Percentiles rank a stretch among this genome's conserved stretches.
Evolutionary conservation across 768 basidiomycete species (phyloP).

Genomic region (Boletellus emodensis): DNA sequence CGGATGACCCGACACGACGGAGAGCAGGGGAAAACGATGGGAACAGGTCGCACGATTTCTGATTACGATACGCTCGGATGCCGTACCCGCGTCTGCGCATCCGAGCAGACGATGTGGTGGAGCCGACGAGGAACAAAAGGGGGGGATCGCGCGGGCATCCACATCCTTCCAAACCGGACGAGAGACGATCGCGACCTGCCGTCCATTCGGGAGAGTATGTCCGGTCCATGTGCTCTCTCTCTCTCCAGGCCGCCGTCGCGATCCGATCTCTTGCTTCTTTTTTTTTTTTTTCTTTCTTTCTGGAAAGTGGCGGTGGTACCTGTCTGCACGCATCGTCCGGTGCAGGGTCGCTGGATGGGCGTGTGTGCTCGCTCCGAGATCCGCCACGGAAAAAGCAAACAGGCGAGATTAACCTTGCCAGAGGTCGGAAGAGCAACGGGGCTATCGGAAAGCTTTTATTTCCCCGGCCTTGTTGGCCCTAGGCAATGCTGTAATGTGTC

Average conservation of each 20-base stretch:
- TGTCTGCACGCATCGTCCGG: background rate
- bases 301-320: background rate
- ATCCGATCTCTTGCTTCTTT: slow-evolving; percentile 11
- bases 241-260: background rate
- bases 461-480: slow-evolving; percentile 2
- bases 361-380: slow-evolving; percentile 11
- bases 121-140: background rate
- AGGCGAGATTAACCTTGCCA: slow-evolving; percentile 26
- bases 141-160: slow-evolving; percentile 19
- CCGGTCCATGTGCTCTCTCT: background rate
- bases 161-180: slow-evolving; percentile 20
- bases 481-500: slow-evolving; percentile 17
- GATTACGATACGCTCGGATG: slow-evolving; percentile 10
- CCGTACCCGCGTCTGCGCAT: slow-evolving; percentile 5
- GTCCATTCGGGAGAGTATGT: background rate
- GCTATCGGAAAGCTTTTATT: slow-evolving; percentile 12
- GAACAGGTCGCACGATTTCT: slow-evolving; percentile 5
- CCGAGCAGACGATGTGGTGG: background rate
- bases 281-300: too few relatives aligned
- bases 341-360: background rate
- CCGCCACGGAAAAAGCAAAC: slow-evolving; percentile 8
- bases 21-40: background rate
- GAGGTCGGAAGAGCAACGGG: slow-evolving; percentile 12
- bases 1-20: background rate
- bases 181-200: slow-evolving; percentile 11